Percentiles rank a stretch among this genome's conserved stretches.
These are phyloP conservation scores for Lachancea mirantina DNA, from an alignment of 805 yeast genomes.

Conservation along the genomic window DNA sequence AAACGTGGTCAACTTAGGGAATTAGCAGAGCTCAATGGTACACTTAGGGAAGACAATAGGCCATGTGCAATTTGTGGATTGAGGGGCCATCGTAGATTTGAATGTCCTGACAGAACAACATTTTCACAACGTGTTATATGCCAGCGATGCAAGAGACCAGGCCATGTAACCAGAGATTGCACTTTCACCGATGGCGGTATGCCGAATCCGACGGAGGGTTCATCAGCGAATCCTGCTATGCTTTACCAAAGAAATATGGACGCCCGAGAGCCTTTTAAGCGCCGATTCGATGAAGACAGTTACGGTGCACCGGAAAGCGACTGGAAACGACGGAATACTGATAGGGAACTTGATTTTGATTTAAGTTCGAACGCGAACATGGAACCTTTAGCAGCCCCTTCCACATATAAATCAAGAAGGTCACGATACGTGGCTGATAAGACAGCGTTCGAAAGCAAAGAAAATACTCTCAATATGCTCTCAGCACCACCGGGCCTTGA, in stretches of 20 bases:
- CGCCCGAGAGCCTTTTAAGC: too few relatives aligned
- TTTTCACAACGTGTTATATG: slow-evolving; percentile 58
- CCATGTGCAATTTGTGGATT: slow-evolving; percentile 62
- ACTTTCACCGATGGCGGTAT: too few relatives aligned
- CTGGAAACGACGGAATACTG: slow-evolving; percentile 6
- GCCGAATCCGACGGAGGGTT: neutral
- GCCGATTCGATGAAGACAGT: too few relatives aligned
- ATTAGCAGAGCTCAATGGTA: slow-evolving; percentile 90
- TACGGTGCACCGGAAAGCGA: neutral
- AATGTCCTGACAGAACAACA: slow-evolving; percentile 51
- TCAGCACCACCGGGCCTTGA: too few relatives aligned
- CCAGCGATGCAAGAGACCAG: slow-evolving; percentile 68
- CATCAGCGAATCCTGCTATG: slow-evolving; percentile 5
- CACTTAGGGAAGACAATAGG: slow-evolving; percentile 71
- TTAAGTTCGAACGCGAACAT: too few relatives aligned
- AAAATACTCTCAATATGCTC: slow-evolving; percentile 1
- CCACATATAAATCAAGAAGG: too few relatives aligned
- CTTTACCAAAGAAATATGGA: slow-evolving; percentile 6
- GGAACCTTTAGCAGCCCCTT: too few relatives aligned
- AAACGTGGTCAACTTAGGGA: slow-evolving; percentile 88
- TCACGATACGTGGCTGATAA: too few relatives aligned
- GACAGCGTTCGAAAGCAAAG: slow-evolving; percentile 10
- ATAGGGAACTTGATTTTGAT: too few relatives aligned
- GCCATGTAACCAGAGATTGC: slow-evolving; percentile 89
- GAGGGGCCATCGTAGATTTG: slow-evolving; percentile 55